A percentile compares a stretch with the other conserved stretches of the same genome.
These are phyloP conservation scores for California macrophylla DNA, from an alignment of 441 rosid species.

Conservation along the genomic window DNA sequence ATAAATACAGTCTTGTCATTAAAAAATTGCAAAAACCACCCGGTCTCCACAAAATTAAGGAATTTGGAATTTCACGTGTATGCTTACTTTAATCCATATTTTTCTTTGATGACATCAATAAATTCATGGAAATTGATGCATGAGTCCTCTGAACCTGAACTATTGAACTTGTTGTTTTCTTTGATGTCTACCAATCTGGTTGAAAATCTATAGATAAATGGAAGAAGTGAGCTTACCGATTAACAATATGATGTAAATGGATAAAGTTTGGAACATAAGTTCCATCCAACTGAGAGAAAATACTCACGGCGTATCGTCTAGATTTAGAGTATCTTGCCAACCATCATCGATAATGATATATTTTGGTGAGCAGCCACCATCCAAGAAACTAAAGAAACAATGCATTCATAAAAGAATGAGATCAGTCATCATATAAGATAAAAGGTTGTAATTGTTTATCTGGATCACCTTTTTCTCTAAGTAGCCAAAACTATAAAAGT, in stretches of 20 bases:
- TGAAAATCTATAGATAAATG: slow-evolving; percentile 38
- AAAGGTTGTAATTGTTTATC: too few relatives aligned
- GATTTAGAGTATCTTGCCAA: slow-evolving; percentile 55
- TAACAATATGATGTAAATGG: not conserved
- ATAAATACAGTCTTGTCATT: slow-evolving; percentile 1
- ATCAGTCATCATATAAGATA: not conserved
- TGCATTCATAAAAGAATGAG: not conserved
- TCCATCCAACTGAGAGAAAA: not conserved
- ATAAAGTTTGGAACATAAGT: not conserved
- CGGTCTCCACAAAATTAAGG: not conserved
- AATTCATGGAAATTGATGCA: slow-evolving; percentile 29
- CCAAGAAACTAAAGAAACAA: slow-evolving; percentile 33
- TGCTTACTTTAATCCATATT: slow-evolving; percentile 38
- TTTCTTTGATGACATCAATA: slow-evolving; percentile 29
- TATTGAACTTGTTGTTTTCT: slow-evolving; percentile 54
- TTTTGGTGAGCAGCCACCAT: slow-evolving; percentile 51
- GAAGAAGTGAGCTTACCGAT: slow-evolving; percentile 3
- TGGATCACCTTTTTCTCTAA: not conserved
- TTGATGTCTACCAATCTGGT: slow-evolving; percentile 47
- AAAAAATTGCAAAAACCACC: not conserved
- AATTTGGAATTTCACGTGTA: not conserved
- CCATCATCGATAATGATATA: slow-evolving; percentile 68
- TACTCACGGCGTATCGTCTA: not conserved
- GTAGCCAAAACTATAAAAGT: not conserved
- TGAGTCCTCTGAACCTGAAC: slow-evolving; percentile 25